Evolutionary conservation across 1,284 basidiomycete species (phyloP), one percentile per base, ranked within the genome.

Genomic region (Ustilago vetiveriae): DNA sequence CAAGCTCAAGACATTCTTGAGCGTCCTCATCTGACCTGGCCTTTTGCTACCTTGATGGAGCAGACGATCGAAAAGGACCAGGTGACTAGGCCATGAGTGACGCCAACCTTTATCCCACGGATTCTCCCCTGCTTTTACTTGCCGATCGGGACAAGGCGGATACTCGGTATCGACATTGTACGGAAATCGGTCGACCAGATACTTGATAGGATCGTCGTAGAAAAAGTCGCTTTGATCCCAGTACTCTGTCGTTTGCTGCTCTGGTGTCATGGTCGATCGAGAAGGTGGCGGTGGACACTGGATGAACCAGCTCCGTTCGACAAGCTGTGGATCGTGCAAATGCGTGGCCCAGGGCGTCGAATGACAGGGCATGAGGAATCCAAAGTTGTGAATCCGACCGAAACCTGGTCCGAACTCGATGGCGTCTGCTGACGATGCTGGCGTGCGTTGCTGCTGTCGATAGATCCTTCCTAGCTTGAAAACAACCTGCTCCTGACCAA

Each of bases 261-360:
- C 37, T 0, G 51, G 54, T 10, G 53, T 56, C 60, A 63, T 63
- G 6, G 22, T 11, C 4, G 19, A 24, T 1, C 17, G 14, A 0
- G 62, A 19, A 4, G 62, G 62, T 0, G 62, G 62, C 8, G 76
- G 76, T 3, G 60, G 67, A 21, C 76, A 78, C 14, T 62, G 47
- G 35, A 78, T 54, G 43, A 76, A 76, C 76, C 76, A 78, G 27
- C 68, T 69, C 6, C 51, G 44, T 23, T 57, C 40, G 19, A 50
- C 62, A 19, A 56, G 60, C 10, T 59, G 47, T 16, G 21, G n/a
- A 11, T 53, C 40, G 79, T 98, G 95, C 19, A 98, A 82, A 82
- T 94, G 90, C 5, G 92, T 89, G 76, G 93, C 90, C 86, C 93
- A 95, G 3, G 95, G 95, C 0, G 91, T 93, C n/a, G 93, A 96